Conservation (phyloP, 257 asterid genomes). For the Orobanche coerulescens region DNA sequence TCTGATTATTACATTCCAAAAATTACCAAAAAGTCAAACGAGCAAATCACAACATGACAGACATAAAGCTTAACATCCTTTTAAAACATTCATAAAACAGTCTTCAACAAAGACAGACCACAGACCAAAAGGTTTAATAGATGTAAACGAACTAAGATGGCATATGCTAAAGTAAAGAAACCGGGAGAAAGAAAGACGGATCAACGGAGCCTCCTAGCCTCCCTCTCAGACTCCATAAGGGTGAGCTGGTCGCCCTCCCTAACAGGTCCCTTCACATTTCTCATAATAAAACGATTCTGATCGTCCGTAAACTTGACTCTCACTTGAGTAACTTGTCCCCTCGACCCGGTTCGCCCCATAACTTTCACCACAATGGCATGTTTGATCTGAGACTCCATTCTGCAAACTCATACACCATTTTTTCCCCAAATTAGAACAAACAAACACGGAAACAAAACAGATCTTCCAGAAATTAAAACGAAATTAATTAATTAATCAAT, state of each 20-base stretch:
- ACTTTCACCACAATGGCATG: constrained; percentile 24
- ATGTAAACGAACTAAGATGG: not conserved
- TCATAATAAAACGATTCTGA: constrained; percentile 20
- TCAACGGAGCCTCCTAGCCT: constrained; percentile 29
- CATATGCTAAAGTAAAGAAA: not conserved
- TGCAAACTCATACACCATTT: too few species aligned
- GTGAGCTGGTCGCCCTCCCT: constrained; percentile 30
- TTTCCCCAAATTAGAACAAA: too few species aligned
- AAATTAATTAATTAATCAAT: too few species aligned
- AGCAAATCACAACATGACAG: too few species aligned
- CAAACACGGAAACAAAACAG: too few species aligned
- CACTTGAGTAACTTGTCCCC: constrained; percentile 28
- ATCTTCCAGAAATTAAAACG: too few species aligned
- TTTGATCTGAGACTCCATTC: constrained; percentile 25
- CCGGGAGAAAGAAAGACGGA: not conserved
- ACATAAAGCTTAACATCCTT: not conserved
- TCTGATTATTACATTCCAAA: too few species aligned
- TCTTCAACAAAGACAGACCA: not conserved
- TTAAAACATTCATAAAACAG: not conserved
- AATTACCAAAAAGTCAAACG: too few species aligned
- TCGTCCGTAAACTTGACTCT: constrained; percentile 26
- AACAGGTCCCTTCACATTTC: constrained; percentile 27
- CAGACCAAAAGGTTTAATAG: not conserved
- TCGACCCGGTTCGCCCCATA: constrained; percentile 25
- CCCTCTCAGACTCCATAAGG: constrained; percentile 31